A percentile compares a stretch with the other conserved stretches of the same genome.
Conservation (phyloP, 805 yeast species). For the Candida hungchunana region DNA sequence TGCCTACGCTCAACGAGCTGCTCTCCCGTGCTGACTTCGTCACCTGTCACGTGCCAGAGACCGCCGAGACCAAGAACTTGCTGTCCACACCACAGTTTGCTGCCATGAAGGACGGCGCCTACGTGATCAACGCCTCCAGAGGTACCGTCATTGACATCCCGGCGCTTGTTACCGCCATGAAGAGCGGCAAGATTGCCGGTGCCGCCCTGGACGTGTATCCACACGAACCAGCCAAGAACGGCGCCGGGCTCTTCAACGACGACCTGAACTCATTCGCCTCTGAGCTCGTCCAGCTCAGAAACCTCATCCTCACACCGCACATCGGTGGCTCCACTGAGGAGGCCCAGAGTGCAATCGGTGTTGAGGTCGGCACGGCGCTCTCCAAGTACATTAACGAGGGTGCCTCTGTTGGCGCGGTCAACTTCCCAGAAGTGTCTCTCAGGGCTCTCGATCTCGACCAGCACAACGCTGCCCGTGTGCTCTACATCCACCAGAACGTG, state of each 20-base stretch:
- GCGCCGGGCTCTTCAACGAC: slow-evolving; percentile 70
- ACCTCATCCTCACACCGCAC: slow-evolving; percentile 92
- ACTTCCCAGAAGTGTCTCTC: slow-evolving; percentile 96
- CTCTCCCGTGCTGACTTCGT: slow-evolving; percentile 82
- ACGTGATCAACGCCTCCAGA: slow-evolving; percentile 92
- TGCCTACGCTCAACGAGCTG: slow-evolving; percentile 76
- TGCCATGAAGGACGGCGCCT: slow-evolving; percentile 94
- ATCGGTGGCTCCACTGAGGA: slow-evolving; percentile 99
- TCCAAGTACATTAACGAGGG: slow-evolving; percentile 95
- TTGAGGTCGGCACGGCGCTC: slow-evolving; percentile 85
- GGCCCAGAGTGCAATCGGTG: slow-evolving; percentile 96
- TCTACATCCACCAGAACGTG: slow-evolving; percentile 95
- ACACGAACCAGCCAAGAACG: slow-evolving; percentile 95
- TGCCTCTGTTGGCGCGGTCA: slow-evolving; percentile 89
- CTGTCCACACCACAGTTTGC: slow-evolving; percentile 87
- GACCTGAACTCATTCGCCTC: slow-evolving; percentile 78
- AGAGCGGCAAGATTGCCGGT: slow-evolving; percentile 92
- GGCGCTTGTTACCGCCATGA: slow-evolving; percentile 86
- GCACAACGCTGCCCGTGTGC: slow-evolving; percentile 83
- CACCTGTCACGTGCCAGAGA: slow-evolving; percentile 91
- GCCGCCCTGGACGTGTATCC: slow-evolving; percentile 97
- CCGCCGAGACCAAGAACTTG: slow-evolving; percentile 87
- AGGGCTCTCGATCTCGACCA: slow-evolving; percentile 86
- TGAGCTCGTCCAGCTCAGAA: slow-evolving; percentile 77
- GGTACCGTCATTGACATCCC: slow-evolving; percentile 97